Evolutionary conservation across 2,329 filamentous ascomycete genomes (phyloP), one percentile per base, ranked within the genome.

Genomic region (Plectosphaerella plurivora): DNA sequence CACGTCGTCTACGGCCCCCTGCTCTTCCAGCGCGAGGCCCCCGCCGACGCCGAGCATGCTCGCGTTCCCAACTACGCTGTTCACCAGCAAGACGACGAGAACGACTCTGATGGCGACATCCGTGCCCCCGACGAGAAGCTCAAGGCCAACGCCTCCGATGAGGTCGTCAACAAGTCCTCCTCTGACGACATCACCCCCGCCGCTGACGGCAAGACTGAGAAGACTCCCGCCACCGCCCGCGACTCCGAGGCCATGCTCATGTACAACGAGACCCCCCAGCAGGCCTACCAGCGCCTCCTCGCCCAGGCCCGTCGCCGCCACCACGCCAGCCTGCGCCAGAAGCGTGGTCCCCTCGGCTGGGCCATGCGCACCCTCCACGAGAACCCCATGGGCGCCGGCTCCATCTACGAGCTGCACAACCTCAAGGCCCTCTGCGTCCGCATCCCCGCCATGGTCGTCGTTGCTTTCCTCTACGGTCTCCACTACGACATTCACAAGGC

Each of bases 401-500:
- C 84, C 61, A 79, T 91, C 57, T 90, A 93, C 72, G 89, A 93
- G 71, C 61, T 78, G 18, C 74, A 84, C 70, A 93, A 93, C 77
- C 72, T 91, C 56, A 79, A 77, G 64, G 78, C 79, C 49, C 54
- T 85, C 20, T 25, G 75, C 55, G 86, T 82, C 70, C 87, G 88
- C 20, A 64, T 92, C 9, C 89, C 89, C 1, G 87, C 89, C 49
- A 78, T 79, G 69, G 66, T 89, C 55, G 76, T 84, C 44, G 76
- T 75, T 57, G 87, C 77, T 51, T 64, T 75, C 15, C 79, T 91
- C 49, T 93, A 93, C 65, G 89, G 89, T 67, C 66, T 87, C 24
- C 77, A 92, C 77, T 93, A 92, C 72, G 89, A 93, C 60, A 93
- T 92, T 63, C 88, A 92, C 76, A 78, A 81, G 47, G 86, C 87